These are phyloP conservation scores for Sclerotinia borealis DNA, from an alignment of 2,329 filamentous ascomycete genomes.

Conservation along the genomic window DNA sequence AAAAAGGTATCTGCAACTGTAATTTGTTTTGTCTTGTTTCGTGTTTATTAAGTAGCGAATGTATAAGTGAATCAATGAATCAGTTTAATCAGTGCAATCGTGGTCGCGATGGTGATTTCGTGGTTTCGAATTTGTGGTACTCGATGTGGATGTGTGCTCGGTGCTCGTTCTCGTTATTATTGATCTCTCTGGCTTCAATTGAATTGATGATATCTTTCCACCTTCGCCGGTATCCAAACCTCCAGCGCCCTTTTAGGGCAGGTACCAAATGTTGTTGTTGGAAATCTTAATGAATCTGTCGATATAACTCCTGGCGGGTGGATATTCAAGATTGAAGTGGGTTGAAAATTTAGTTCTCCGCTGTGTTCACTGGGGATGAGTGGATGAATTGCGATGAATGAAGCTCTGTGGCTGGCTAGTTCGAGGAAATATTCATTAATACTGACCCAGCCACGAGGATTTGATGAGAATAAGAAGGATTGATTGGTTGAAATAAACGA, in stretches of 20 bases:
- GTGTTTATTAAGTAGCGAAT: background rate
- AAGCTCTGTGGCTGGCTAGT: constrained; percentile 1
- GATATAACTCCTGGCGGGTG: constrained; percentile 5
- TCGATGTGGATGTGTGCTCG: too few relatives aligned
- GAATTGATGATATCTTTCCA: background rate
- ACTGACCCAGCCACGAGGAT: constrained; percentile 3
- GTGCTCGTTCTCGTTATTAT: background rate
- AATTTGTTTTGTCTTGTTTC: background rate
- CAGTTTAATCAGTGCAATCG: background rate
- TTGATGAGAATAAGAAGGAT: background rate
- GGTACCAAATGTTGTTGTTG: background rate
- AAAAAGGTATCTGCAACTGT: background rate
- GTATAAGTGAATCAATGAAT: constrained; percentile 3
- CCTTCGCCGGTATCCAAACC: background rate
- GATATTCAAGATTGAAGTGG: constrained; percentile 5
- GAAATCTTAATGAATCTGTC: background rate
- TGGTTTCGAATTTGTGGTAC: constrained; percentile 1
- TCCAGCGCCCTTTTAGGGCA: constrained; percentile 12
- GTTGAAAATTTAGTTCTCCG: constrained; percentile 12
- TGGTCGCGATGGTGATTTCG: background rate
- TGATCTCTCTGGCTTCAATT: background rate
- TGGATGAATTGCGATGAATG: background rate
- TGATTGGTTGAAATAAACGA: background rate
- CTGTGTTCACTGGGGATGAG: constrained; percentile 6
- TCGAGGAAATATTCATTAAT: background rate